Evolutionary conservation across 192 early-diverging fungal species (phyloP).

Genomic region (Obelidium mucronatum): DNA sequence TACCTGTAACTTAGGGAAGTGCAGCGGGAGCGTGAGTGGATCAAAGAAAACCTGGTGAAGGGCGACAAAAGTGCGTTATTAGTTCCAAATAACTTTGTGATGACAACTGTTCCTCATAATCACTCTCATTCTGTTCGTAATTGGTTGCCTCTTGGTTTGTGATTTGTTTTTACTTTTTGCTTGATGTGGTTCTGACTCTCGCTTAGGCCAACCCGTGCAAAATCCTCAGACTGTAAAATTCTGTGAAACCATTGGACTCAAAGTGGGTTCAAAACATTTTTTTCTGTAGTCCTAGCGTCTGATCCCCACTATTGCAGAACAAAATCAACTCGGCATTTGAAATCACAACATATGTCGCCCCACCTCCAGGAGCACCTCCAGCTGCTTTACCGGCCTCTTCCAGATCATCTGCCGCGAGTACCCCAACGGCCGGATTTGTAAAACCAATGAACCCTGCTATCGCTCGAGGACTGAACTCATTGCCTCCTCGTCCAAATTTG

Average conservation of each 20-base stretch:
- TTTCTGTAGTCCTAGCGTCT: background rate
- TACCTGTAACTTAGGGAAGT: slow-evolving; percentile 49
- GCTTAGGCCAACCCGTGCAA: slow-evolving; percentile 53
- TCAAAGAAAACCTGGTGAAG: slow-evolving; percentile 68
- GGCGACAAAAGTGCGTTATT: slow-evolving; percentile 57
- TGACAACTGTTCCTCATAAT: slow-evolving; percentile 63
- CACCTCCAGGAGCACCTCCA: slow-evolving; percentile 4
- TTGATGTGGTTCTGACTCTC: too few relatives aligned
- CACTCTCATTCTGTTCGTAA: slow-evolving; percentile 2
- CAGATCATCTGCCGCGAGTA: background rate
- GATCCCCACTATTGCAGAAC: slow-evolving; percentile 3
- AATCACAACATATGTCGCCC: slow-evolving; percentile 13
- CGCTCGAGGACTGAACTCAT: background rate
- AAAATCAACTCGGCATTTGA: slow-evolving; percentile 26
- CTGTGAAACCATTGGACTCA: slow-evolving; percentile 53
- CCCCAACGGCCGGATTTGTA: background rate
- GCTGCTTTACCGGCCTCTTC: background rate
- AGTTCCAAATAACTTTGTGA: slow-evolving; percentile 83
- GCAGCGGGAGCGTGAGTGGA: slow-evolving; percentile 68
- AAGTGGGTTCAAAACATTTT: slow-evolving; percentile 8
- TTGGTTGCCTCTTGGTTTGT: slow-evolving; percentile 4
- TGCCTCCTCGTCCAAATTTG: slow-evolving; percentile 8
- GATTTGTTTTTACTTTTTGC: slow-evolving; percentile 1
- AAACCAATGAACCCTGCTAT: background rate
- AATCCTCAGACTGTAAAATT: slow-evolving; percentile 90